Conservation (phyloP, 2,329 filamentous ascomycete genomes). For the Cyphellophora europaea region DNA sequence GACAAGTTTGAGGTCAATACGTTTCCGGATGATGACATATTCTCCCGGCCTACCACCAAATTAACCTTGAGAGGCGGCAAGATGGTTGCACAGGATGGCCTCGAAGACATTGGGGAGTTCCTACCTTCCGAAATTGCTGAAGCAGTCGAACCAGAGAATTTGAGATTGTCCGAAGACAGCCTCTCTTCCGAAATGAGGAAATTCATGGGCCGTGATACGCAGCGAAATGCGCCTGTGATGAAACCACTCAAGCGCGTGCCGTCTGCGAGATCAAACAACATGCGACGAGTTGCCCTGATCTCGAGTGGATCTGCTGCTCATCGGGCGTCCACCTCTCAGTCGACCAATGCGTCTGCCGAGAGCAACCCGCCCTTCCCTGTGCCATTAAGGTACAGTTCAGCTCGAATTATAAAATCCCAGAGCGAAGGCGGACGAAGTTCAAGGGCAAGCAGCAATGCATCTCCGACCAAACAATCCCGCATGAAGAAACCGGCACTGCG, state of each 20-base stretch:
- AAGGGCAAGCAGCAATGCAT: constrained; percentile 48
- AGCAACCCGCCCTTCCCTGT: constrained; percentile 78
- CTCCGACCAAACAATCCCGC: constrained; percentile 44
- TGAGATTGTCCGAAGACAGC: constrained; percentile 17
- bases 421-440: constrained; percentile 76
- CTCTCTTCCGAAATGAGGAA: constrained; percentile 14
- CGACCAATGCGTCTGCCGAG: constrained; percentile 34
- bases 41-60: constrained; percentile 34
- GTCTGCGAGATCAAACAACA: constrained; percentile 44
- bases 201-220: constrained; percentile 1
- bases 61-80: constrained; percentile 34
- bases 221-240: not conserved
- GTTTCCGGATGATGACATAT: constrained; percentile 34
- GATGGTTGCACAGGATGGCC: constrained; percentile 27
- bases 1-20: constrained; percentile 15
- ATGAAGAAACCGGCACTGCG: constrained; percentile 51
- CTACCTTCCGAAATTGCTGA: constrained; percentile 13
- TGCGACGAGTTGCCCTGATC: constrained; percentile 71
- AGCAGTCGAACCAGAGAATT: constrained; percentile 13
- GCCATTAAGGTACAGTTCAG: constrained; percentile 77
- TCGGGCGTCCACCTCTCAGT: constrained; percentile 49
- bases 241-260: constrained; percentile 14
- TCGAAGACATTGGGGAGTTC: constrained; percentile 28
- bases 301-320: constrained; percentile 68
- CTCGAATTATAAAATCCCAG: constrained; percentile 56